Base-by-base conservation (phyloP, 1,139 yeast genomes). In the Hansenula sp. region DNA sequence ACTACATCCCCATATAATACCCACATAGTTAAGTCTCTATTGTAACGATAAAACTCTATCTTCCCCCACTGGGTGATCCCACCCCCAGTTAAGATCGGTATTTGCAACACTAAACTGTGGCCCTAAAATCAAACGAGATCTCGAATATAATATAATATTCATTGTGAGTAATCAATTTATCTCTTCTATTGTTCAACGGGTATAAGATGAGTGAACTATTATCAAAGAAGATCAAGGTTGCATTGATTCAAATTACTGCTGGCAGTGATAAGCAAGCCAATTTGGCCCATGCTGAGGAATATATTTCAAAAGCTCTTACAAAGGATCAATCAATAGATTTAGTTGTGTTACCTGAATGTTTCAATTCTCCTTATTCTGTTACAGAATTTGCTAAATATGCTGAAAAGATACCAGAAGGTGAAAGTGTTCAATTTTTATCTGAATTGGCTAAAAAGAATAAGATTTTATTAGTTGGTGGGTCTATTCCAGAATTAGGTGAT, bases 331-430 rank as follows among this genome's bases (percentile, higher is more conserved):
- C 68, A 32, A 69, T 81, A 19, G 84, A 82, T 49, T 63, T 81
- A 42, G 64, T 66, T 10, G 66, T 66, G 5, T 49, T 67, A 11
- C 73, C 73, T 5, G 97, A 92, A 66, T 89, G 97, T 65, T 92
- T 90, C 76, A 90, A 92, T 62, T 85, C 96, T 1, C 97, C 97
- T 3, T 92, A 92, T 56, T 82, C 95, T 0, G 96, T 88, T 18
- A 79, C 79, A 45, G 84, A 90, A 46, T 92, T 92, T 64, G 76
- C 86, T 11, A 79, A 85, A 46, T 90, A 90, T 59, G 89, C 96
- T 9, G 97, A 90, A 60, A 44, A 56, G 17, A 64, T 64, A 36
- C 95, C 95, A 5, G 57, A 63, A 5, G 94, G 94, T 9, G 82
- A 82, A 55, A 77, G 95, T 36, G 73, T 87, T 22, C 41, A 41